A percentile compares a stretch with the other conserved stretches of the same genome.
Conservation (phyloP, 2,329 filamentous ascomycete genomes). For the Apiospora hydei region DNA sequence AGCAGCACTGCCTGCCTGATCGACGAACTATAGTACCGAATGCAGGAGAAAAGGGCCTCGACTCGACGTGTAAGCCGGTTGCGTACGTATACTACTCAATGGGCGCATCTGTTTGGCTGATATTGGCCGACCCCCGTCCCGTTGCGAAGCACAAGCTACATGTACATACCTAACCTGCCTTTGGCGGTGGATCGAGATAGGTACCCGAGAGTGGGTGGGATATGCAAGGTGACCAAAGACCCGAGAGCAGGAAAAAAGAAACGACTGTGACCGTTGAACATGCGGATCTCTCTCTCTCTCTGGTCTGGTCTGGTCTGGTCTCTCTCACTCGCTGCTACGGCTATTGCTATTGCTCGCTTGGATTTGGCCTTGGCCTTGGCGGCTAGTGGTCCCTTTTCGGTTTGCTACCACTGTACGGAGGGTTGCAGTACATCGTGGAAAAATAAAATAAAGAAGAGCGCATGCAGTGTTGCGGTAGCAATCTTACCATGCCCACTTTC, state of each 20-base stretch:
- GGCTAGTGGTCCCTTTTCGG: background rate
- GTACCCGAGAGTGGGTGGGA: conserved; percentile 18
- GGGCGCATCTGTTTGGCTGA: background rate
- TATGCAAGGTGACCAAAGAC: conserved; percentile 19
- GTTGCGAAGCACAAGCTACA: background rate
- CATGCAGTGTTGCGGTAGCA: background rate
- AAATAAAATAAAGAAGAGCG: background rate
- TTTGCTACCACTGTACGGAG: conserved; percentile 2
- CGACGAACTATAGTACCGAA: background rate
- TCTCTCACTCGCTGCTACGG: background rate
- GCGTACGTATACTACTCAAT: background rate
- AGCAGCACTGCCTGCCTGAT: conserved; percentile 16
- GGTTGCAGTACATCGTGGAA: conserved; percentile 17
- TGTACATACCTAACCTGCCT: background rate
- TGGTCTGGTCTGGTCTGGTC: no score
- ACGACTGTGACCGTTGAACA: conserved; percentile 18
- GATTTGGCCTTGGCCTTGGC: background rate
- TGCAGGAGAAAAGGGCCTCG: conserved; percentile 7
- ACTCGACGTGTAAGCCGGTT: background rate
- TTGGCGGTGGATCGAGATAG: conserved; percentile 13
- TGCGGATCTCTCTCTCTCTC: background rate
- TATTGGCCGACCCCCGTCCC: background rate
- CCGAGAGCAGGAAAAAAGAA: conserved; percentile 11
- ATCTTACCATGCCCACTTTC: background rate
- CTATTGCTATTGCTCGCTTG: background rate